These are phyloP conservation scores for Yamadazyma spencermartinsiae DNA, from an alignment of 1,139 yeast genomes.

Conservation along the genomic window DNA sequence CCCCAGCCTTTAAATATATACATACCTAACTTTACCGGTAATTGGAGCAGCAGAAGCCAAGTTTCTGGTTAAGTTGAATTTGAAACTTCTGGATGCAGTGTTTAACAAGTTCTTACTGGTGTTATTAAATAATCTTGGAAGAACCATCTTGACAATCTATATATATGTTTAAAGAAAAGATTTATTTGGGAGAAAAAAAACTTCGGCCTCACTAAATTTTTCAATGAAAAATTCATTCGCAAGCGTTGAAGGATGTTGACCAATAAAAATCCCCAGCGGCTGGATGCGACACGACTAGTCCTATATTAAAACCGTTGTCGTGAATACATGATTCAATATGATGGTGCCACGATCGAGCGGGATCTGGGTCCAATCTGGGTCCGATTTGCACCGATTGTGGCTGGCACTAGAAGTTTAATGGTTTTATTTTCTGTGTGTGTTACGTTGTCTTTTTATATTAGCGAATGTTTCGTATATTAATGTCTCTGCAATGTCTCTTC, in stretches of 20 bases:
- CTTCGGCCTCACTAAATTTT: slow-evolving; percentile 11
- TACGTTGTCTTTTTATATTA: no score
- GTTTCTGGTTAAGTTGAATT: slow-evolving; percentile 72
- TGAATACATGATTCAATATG: no score
- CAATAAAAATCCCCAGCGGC: neutral
- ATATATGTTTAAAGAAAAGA: slow-evolving; percentile 11
- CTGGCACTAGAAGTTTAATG: no score
- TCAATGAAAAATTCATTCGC: slow-evolving; percentile 1
- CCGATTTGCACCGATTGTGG: no score
- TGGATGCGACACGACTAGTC: slow-evolving; percentile 10
- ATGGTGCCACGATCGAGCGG: neutral
- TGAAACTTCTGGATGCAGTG: slow-evolving; percentile 74
- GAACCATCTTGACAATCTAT: slow-evolving; percentile 46
- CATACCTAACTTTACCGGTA: slow-evolving; percentile 90
- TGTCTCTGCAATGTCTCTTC: no score
- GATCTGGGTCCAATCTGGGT: no score
- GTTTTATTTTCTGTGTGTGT: no score
- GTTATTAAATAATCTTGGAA: slow-evolving; percentile 91
- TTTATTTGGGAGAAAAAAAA: slow-evolving; percentile 6
- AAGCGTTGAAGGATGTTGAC: neutral
- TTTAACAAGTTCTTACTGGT: slow-evolving; percentile 81
- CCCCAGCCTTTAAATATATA: no score
- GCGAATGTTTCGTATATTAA: no score
- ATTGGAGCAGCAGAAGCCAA: slow-evolving; percentile 86
- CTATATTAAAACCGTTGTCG: no score